Percentiles rank a stretch among this genome's conserved stretches.
Conservation (phyloP, 352 stramenopile genomes). For the Pythium vanterpoolii region DNA sequence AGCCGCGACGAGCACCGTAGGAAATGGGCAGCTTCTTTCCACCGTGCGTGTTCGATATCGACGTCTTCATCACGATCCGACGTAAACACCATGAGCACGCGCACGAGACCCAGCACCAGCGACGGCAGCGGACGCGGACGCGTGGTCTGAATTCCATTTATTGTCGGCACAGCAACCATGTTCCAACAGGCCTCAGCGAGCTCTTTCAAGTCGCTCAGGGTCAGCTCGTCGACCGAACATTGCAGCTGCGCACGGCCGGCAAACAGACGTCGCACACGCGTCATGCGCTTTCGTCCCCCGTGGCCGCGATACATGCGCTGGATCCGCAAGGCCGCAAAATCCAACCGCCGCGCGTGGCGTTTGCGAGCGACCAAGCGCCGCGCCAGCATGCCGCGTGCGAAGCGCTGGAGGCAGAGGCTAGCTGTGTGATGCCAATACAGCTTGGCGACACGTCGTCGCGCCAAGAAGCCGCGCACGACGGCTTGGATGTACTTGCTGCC, state of each 20-base stretch:
- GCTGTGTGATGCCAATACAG: conserved; percentile 68
- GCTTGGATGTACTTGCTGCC: conserved; percentile 80
- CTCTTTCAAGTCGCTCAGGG: conserved; percentile 46
- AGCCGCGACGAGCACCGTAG: conserved; percentile 44
- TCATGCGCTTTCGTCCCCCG: conserved; percentile 60
- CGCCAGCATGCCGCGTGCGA: conserved; percentile 51
- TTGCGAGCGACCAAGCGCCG: conserved; percentile 28
- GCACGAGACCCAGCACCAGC: conserved; percentile 66
- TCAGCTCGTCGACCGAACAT: conserved; percentile 23
- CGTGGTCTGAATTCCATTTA: not conserved
- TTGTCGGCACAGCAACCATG: conserved; percentile 44
- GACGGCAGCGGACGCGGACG: conserved; percentile 29
- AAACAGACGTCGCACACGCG: conserved; percentile 44
- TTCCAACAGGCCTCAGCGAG: conserved; percentile 44
- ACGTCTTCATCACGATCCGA: conserved; percentile 48
- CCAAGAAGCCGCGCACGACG: conserved; percentile 60
- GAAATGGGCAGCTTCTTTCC: conserved; percentile 59
- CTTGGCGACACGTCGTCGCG: conserved; percentile 51
- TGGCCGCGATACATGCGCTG: conserved; percentile 59
- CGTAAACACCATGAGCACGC: conserved; percentile 67
- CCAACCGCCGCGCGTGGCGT: conserved; percentile 14
- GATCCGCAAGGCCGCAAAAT: conserved; percentile 32
- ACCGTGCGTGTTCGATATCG: conserved; percentile 51
- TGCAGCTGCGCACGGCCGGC: conserved; percentile 26
- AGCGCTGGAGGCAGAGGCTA: conserved; percentile 53